Base-by-base conservation (phyloP, 345 rosid genomes). In the Camelina hispida region DNA sequence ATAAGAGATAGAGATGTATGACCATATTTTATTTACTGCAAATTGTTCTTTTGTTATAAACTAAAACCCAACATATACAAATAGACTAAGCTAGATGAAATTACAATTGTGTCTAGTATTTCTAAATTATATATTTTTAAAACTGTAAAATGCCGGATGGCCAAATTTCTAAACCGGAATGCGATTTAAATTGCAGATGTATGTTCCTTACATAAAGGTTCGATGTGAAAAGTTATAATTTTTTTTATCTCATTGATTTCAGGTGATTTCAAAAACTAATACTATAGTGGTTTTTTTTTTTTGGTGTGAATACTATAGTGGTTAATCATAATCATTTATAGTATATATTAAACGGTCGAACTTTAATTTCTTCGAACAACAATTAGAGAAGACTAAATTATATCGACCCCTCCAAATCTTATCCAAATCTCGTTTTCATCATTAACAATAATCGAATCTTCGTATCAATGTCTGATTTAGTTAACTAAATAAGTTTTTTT, bases 381-480 rank as follows among this genome's bases (percentile, higher is more conserved):
- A 44, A 54, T 34, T 62, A 76, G 59, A 62, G 75, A 58, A 69
- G 53, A 69, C 59, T 63, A 46, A 47, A 69, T 54, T n/a, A 69
- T 46, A 35, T 62, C 32, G 80, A 62, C 75, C 80, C 80, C 80
- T 76, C 75, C 23, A 62, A 23, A 76, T 76, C 75, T 69, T 69
- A 69, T 69, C 71, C 60, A 54, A 35, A 76, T 76, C 75, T 69
- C 23, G 7, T 69, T 54, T 55, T 62, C 80, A 76, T 76, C 75
- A 76, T 76, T 69, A 69, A 62, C 18, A 62, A 18, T 34, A 13
- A 76, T 69, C 52, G 23, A 61, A 62, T 69, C 75, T 42, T 62
- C 9, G 53, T n/a, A 60, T 48, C 40, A 48, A 67, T 74, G 60
- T 28, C 12, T 59, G 46, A 48, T 50, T 38, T 55, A 34, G 67